Conservation (phyloP, 345 rosid species). For the Eutrema heterophyllum region DNA sequence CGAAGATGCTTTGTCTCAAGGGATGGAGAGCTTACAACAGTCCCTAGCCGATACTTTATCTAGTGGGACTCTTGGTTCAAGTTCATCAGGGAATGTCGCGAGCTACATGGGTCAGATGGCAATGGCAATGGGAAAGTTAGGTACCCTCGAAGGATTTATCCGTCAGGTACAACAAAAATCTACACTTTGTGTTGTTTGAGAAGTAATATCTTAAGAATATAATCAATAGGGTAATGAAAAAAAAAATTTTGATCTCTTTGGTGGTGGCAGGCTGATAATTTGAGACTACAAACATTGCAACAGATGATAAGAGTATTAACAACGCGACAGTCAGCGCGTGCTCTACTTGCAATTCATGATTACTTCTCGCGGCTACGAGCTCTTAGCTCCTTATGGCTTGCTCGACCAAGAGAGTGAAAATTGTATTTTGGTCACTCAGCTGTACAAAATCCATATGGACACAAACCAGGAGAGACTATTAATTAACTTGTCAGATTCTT, state of each 20-base stretch:
- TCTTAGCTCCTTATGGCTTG: constrained; percentile 98
- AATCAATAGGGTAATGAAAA: not conserved
- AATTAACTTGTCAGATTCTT: constrained; percentile 17
- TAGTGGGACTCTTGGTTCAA: constrained; percentile 81
- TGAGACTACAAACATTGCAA: constrained; percentile 87
- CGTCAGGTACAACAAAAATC: constrained; percentile 61
- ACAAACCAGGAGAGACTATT: constrained; percentile 23
- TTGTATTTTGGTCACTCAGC: constrained; percentile 12
- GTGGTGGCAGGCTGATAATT: constrained; percentile 79
- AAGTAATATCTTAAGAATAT: not conserved
- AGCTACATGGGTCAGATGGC: constrained; percentile 99
- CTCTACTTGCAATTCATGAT: constrained; percentile 86
- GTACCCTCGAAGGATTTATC: constrained; percentile 94
- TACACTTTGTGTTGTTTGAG: not conserved
- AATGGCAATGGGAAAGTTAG: constrained; percentile 99
- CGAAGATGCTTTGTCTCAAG: constrained; percentile 98
- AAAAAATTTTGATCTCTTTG: not conserved
- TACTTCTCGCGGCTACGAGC: constrained; percentile 87
- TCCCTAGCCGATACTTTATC: constrained; percentile 89
- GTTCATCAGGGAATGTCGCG: constrained; percentile 84
- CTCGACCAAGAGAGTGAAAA: constrained; percentile 80
- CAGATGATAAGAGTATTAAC: constrained; percentile 93
- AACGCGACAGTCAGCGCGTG: constrained; percentile 90
- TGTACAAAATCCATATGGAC: constrained; percentile 29
- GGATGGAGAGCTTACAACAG: constrained; percentile 98